Base-by-base conservation (phyloP, 257 asterid genomes). In the Gentiana macrophylla region DNA sequence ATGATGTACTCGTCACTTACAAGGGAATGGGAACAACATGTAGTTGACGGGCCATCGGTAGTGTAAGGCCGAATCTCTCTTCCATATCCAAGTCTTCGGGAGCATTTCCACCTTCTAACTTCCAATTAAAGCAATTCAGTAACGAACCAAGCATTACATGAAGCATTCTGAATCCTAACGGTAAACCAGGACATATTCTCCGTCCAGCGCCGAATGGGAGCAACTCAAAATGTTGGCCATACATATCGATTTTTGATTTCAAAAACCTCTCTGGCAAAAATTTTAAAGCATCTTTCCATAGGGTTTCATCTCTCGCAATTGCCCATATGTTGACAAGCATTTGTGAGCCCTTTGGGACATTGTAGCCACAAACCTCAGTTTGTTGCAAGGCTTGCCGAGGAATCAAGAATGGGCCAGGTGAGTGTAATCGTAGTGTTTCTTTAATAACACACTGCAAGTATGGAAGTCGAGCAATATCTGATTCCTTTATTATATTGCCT, bases 321-420 rank as follows among this genome's bases (percentile, higher is more conserved):
- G 82, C 79, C 79, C 79, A 69, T 36, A 50, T 71, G 10, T 72
- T 76, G 12, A 72, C 57, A 1, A 76, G 61, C 36, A 76, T n/a
- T 8, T 69, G 64, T 1, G 79, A 60, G 0, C 57, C 51, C 50
- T 63, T 60, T 0, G 79, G 82, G 11, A 76, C 5, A 2, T 37
- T 49, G n/a, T 69, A 76, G 36, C 76, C 72, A 0, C 59, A 51
- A 34, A 72, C 55, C 56, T 65, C 63, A 2, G 62, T 41, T 2
- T 69, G 69, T 0, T 36, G 34, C 0, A 43, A 37, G 4, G 64
- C 69, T 50, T 62, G 6, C 24, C 24, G 24, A 24, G 24, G 24
- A 24, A 24, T 24, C 24, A 24, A 24, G 24, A 24, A 24, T 24
- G 24, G 24, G 24, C 24, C 24, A 24, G 24, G 24, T 24, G 24